Conservation (phyloP, 345 rosid species). For the Geranium brycei region DNA sequence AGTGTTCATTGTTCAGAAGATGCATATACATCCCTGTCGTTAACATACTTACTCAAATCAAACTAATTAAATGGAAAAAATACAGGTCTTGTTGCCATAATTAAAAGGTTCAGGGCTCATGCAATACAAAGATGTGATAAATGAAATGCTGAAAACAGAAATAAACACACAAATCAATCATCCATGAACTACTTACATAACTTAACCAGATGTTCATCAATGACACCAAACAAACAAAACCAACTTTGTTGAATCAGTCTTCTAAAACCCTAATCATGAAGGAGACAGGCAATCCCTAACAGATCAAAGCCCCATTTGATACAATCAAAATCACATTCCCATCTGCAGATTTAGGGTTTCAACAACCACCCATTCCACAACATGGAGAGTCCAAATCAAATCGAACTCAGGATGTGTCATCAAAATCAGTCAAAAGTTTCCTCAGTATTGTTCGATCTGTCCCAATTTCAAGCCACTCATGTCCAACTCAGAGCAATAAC, state of each 20-base stretch:
- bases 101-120: too few species aligned
- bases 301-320: constrained; percentile 10
- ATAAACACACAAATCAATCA: too few species aligned
- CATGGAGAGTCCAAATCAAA: not conserved
- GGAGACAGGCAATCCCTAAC: not conserved
- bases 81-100: too few species aligned
- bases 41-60: not conserved
- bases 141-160: not conserved
- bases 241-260: not conserved
- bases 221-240: not conserved
- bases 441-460: not conserved
- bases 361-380: not conserved
- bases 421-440: not conserved
- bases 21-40: not conserved
- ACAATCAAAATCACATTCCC: not conserved
- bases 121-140: not conserved
- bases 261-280: not conserved
- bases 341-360: not conserved
- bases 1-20: not conserved
- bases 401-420: not conserved
- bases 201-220: not conserved
- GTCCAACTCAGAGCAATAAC: not conserved
- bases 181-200: too few species aligned
- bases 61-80: too few species aligned
- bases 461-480: not conserved